Conservation (phyloP, 2,329 filamentous ascomycete species). For the Stagonosporopsis vannaccii region DNA sequence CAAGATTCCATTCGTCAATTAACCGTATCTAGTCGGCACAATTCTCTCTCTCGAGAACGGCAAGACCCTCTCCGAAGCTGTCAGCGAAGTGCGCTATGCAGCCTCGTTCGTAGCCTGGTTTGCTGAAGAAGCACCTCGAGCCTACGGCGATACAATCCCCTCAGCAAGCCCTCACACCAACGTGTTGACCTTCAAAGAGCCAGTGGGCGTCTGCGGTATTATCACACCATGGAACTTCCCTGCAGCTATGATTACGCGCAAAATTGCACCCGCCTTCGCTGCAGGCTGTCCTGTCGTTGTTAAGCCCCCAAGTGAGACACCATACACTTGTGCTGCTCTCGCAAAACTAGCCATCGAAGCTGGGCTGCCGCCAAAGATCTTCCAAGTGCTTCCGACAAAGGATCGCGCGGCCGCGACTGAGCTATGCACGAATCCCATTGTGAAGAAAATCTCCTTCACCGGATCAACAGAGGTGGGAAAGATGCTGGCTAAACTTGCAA, state of each 20-base stretch:
- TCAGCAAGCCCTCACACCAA: conserved; percentile 39
- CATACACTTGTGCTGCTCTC: conserved; percentile 3
- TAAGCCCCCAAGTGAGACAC: conserved; percentile 35
- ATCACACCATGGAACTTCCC: conserved; percentile 42
- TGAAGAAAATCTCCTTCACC: conserved; percentile 63
- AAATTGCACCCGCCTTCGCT: conserved; percentile 42
- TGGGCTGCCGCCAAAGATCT: conserved; percentile 60
- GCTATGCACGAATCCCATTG: conserved; percentile 61
- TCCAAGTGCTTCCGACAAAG: conserved; percentile 64
- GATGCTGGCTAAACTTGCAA: conserved; percentile 60
- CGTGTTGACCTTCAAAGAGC: conserved; percentile 37
- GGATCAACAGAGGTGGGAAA: conserved; percentile 62
- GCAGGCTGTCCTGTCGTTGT: conserved; percentile 44
- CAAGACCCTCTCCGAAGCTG: conserved; percentile 67
- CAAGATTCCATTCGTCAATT: no score
- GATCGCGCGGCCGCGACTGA: conserved; percentile 58
- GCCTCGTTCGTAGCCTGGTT: conserved; percentile 38
- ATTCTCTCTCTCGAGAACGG: conserved; percentile 42
- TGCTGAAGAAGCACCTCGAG: conserved; percentile 32
- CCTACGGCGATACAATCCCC: conserved; percentile 70
- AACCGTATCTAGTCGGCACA: background rate
- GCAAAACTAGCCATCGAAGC: conserved; percentile 30
- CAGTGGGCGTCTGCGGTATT: conserved; percentile 36
- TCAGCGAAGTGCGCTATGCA: conserved; percentile 32
- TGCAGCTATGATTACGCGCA: conserved; percentile 28